Conservation (phyloP, 2,329 filamentous ascomycete species). For the Nigrospora oryzae region DNA sequence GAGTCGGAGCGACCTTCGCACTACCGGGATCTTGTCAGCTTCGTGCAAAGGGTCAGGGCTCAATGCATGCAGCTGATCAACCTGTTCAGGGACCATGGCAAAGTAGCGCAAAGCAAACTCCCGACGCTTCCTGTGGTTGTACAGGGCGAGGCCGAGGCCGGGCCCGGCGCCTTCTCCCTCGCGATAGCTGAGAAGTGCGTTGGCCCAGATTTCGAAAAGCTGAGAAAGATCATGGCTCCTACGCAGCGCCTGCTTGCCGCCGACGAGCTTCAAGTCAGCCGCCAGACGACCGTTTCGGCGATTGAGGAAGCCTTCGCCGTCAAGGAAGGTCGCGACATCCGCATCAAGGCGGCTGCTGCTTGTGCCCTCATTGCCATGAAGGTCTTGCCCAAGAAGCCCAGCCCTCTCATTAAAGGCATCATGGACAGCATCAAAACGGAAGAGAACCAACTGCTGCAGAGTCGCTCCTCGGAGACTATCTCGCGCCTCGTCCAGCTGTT, state of each 20-base stretch:
- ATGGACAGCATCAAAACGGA: slow-evolving; percentile 98
- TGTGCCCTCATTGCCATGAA: slow-evolving; percentile 84
- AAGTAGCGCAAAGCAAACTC: slow-evolving; percentile 65
- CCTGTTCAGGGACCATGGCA: slow-evolving; percentile 84
- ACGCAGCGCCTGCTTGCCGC: slow-evolving; percentile 79
- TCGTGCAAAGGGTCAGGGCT: slow-evolving; percentile 78
- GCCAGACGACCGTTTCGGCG: slow-evolving; percentile 57
- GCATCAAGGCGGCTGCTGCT: slow-evolving; percentile 79
- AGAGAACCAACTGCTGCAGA: slow-evolving; percentile 82
- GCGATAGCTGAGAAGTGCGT: slow-evolving; percentile 82
- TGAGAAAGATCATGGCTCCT: slow-evolving; percentile 83
- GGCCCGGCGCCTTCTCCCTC: slow-evolving; percentile 86
- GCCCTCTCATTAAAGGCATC: slow-evolving; percentile 85
- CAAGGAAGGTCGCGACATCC: slow-evolving; percentile 75
- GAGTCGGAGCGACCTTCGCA: slow-evolving; percentile 72
- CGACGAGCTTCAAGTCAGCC: slow-evolving; percentile 71
- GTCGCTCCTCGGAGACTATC: slow-evolving; percentile 76
- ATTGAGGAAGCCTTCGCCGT: slow-evolving; percentile 72
- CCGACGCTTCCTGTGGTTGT: slow-evolving; percentile 83
- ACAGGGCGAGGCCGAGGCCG: slow-evolving; percentile 85
- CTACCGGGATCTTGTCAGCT: slow-evolving; percentile 86
- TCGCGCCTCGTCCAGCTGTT: slow-evolving; percentile 81
- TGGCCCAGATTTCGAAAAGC: slow-evolving; percentile 72
- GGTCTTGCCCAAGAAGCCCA: slow-evolving; percentile 85
- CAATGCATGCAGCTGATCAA: slow-evolving; percentile 88